phyloP scores from a whole-genome alignment of 345 rosid species.

The Corymbia maculata region DNA sequence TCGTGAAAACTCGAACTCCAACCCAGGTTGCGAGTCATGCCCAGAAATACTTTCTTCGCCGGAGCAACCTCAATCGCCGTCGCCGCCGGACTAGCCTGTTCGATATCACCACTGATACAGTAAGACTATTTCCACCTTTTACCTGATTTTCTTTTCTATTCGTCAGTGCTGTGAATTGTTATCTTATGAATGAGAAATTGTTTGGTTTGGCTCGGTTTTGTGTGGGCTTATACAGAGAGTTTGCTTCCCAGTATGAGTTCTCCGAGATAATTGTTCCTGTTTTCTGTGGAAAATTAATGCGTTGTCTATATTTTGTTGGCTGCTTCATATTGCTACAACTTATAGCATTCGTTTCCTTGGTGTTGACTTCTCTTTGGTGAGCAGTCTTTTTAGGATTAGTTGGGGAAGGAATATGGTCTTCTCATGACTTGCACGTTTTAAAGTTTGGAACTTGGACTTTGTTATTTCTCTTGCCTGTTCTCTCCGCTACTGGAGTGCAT shows the following conservation, averaged over 20 bases:
- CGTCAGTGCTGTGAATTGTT: background rate
- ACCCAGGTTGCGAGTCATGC: conserved; percentile 96
- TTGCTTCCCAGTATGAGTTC: background rate
- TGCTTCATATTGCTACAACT: background rate
- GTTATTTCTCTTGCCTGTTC: background rate
- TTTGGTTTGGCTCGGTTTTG: background rate
- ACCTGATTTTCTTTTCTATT: background rate
- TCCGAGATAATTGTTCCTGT: background rate
- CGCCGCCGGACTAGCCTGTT: conserved; percentile 72
- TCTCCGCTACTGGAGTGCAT: background rate
- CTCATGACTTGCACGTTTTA: background rate
- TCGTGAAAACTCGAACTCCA: conserved; percentile 70
- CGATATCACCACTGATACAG: conserved; percentile 76
- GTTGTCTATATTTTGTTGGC: background rate
- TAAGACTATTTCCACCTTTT: background rate
- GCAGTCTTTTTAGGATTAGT: background rate
- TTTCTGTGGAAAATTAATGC: background rate
- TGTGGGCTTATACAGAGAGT: background rate
- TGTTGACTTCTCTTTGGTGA: background rate
- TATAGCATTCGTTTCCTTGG: background rate
- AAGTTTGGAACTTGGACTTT: background rate
- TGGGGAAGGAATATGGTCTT: background rate
- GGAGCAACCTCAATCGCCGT: conserved; percentile 66
- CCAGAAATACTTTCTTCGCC: conserved; percentile 82
- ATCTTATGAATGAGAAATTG: background rate